Evolutionary conservation across 495 filamentous ascomycete genomes (phyloP).

Genomic region (Aspergillus leporis): DNA sequence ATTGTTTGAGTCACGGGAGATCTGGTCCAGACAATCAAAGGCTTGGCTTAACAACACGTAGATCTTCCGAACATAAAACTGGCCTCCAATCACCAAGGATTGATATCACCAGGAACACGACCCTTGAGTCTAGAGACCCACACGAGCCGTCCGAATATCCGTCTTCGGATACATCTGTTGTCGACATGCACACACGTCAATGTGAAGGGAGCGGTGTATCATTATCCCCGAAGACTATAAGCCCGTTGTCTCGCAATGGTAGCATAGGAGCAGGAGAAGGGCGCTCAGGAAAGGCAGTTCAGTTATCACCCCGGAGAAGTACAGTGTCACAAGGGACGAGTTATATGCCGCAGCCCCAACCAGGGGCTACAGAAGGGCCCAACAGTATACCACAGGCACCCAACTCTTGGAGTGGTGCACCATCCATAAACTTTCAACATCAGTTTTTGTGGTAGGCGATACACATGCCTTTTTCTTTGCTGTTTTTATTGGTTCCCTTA

Average conservation of each 20-base stretch:
- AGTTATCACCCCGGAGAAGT: neutral
- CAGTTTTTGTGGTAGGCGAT: slow-evolving; percentile 38
- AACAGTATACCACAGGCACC: slow-evolving; percentile 8
- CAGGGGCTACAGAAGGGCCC: neutral
- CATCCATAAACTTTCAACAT: slow-evolving; percentile 37
- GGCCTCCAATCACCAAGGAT: neutral
- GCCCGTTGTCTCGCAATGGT: neutral
- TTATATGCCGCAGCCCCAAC: neutral
- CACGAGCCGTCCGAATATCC: neutral
- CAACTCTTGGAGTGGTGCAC: slow-evolving; percentile 37
- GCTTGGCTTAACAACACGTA: neutral
- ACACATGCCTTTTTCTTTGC: neutral
- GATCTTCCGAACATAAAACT: neutral
- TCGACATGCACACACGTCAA: neutral
- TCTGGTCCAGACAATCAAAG: neutral
- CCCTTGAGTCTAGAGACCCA: neutral
- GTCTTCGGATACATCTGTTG: neutral
- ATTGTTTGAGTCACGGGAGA: slow-evolving; percentile 17
- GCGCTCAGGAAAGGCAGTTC: neutral
- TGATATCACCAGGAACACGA: neutral
- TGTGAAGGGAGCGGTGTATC: neutral
- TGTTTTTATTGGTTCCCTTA: neutral
- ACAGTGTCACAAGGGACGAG: neutral
- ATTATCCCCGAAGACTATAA: neutral
- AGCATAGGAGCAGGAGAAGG: neutral